Conservation (phyloP, 768 basidiomycete species). For the Lactarius sp. region DNA sequence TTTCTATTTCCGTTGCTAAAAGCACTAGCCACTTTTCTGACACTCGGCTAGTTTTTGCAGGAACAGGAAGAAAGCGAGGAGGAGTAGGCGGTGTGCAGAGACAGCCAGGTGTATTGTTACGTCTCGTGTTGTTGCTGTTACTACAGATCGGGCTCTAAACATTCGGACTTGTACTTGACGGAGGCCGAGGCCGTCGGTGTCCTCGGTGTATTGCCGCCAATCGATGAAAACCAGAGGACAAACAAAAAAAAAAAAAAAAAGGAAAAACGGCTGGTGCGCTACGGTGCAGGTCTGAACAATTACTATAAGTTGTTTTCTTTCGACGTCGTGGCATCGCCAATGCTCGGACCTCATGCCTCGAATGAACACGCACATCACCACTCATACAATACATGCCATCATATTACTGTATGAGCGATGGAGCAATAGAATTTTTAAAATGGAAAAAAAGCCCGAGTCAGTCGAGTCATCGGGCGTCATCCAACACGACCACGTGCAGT, state of each 20-base stretch:
- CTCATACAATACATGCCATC: no score
- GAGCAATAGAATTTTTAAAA: no score
- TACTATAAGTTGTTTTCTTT: not conserved
- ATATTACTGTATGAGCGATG: no score
- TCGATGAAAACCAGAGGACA: not conserved
- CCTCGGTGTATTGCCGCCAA: conserved; percentile 5
- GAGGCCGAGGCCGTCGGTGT: not conserved
- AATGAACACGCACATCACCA: not conserved
- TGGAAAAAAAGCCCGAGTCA: no score
- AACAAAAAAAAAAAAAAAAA: not conserved
- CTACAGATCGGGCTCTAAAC: conserved; percentile 3
- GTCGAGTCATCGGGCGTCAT: not conserved
- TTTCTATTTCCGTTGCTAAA: not conserved
- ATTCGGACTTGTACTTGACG: not conserved
- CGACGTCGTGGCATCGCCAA: not conserved
- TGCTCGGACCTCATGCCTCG: not conserved
- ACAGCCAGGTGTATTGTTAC: conserved; percentile 13
- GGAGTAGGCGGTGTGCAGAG: conserved; percentile 44
- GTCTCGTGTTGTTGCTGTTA: conserved; percentile 1
- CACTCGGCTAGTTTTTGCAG: conserved; percentile 65
- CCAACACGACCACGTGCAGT: not conserved
- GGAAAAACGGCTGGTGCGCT: not conserved
- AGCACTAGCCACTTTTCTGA: not conserved
- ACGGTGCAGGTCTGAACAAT: not conserved
- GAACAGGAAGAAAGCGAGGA: conserved; percentile 81